Evolutionary conservation across 495 filamentous ascomycete genomes (phyloP).

Genomic region (Opeltia flavorubescens): DNA sequence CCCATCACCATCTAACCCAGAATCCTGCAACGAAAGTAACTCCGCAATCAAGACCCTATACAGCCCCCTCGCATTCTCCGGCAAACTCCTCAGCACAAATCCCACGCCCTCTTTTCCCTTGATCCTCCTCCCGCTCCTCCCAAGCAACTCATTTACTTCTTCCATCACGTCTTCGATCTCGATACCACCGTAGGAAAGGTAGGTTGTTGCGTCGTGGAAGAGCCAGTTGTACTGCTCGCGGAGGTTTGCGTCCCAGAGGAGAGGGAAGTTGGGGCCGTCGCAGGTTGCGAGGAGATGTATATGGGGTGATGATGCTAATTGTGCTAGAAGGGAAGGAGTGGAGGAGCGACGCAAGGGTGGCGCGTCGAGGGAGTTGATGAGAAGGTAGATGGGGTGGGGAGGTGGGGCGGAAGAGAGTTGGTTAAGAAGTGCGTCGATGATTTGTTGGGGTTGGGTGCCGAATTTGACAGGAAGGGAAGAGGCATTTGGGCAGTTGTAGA

Average conservation of each 20-base stretch:
- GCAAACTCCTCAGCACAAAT: slow-evolving; percentile 77
- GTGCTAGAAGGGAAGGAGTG: slow-evolving; percentile 59
- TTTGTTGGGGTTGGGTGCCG: slow-evolving; percentile 47
- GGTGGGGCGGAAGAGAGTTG: slow-evolving; percentile 37
- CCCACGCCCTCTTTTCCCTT: slow-evolving; percentile 86
- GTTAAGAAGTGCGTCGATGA: slow-evolving; percentile 47
- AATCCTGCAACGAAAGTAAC: slow-evolving; percentile 32
- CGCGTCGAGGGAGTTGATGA: slow-evolving; percentile 80
- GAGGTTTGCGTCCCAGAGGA: slow-evolving; percentile 79
- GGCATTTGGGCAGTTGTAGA: slow-evolving; percentile 32
- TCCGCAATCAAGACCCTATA: slow-evolving; percentile 76
- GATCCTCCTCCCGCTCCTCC: slow-evolving; percentile 64
- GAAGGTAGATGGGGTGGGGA: slow-evolving; percentile 40
- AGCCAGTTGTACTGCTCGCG: slow-evolving; percentile 68
- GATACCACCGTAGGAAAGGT: slow-evolving; percentile 48
- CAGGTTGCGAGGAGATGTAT: slow-evolving; percentile 67
- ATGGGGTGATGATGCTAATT: slow-evolving; percentile 57
- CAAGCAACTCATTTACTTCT: slow-evolving; percentile 72
- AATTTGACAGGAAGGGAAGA: slow-evolving; percentile 39
- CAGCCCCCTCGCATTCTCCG: slow-evolving; percentile 78
- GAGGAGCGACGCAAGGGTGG: slow-evolving; percentile 54
- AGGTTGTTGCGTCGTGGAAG: slow-evolving; percentile 92
- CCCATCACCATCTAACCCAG: slow-evolving; percentile 25
- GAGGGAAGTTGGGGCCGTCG: slow-evolving; percentile 72
- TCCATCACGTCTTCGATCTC: slow-evolving; percentile 67